phyloP scores from a whole-genome alignment of 768 basidiomycete genomes.

The Lentinula boryana region DNA sequence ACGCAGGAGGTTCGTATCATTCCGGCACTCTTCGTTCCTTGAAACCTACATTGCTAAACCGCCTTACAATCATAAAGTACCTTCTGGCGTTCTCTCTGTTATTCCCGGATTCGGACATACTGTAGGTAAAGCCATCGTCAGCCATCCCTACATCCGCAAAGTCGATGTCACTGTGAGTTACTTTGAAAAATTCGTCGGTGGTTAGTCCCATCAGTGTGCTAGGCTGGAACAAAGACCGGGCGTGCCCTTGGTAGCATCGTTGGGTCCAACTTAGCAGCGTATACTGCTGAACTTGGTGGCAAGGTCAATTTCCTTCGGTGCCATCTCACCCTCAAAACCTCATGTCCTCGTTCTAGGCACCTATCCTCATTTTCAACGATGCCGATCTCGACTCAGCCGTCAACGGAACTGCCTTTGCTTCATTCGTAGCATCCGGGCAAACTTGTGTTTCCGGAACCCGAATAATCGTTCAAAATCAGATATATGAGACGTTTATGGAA shows the following conservation, averaged over 20 bases:
- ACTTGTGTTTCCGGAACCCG: constrained; percentile 90
- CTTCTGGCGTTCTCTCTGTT: constrained; percentile 64
- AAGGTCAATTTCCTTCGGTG: constrained; percentile 40
- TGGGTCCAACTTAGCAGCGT: constrained; percentile 67
- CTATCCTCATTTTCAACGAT: constrained; percentile 75
- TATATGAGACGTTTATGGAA: constrained; percentile 66
- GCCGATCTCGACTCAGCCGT: constrained; percentile 69
- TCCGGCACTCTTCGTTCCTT: neutral
- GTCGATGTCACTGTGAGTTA: constrained; percentile 74
- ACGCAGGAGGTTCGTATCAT: constrained; percentile 52
- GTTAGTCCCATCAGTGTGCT: neutral
- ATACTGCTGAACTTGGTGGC: constrained; percentile 83
- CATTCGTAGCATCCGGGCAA: constrained; percentile 84
- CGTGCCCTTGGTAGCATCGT: constrained; percentile 68
- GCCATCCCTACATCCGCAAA: constrained; percentile 64
- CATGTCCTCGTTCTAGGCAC: constrained; percentile 44
- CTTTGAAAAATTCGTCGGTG: neutral
- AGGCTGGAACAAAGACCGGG: constrained; percentile 80
- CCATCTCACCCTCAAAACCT: neutral
- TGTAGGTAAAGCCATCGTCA: constrained; percentile 60
- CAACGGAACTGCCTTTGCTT: constrained; percentile 79
- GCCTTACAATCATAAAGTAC: constrained; percentile 41
- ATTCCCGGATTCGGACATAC: constrained; percentile 66
- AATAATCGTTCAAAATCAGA: constrained; percentile 62
- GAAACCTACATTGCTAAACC: neutral